Evolutionary conservation across 2,329 filamentous ascomycete genomes (phyloP), one percentile per base, ranked within the genome.

Genomic region (Pleurostoma richardsiae): DNA sequence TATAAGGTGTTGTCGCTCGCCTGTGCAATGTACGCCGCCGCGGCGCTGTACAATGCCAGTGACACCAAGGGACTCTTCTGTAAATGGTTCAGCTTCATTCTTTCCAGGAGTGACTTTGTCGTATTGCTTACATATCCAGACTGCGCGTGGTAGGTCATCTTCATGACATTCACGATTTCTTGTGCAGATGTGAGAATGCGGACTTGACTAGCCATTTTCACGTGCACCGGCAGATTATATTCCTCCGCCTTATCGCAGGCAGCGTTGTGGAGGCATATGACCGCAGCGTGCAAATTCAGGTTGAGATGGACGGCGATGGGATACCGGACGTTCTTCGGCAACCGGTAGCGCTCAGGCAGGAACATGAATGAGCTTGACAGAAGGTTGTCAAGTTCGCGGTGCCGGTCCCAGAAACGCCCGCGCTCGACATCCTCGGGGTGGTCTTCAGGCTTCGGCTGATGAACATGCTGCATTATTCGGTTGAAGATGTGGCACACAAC

Each of bases 181-280:
- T 88, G 84, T 0, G 91, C 90, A 10, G 92, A 86, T 30, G 88
- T 85, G 42, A 86, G 79, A 53, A 90, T 84, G 44, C 90, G 79
- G 29, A 82, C 74, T 54, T 88, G 82, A 58, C 88, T 91, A 47
- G 85, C 79, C 10, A 82, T 79, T 47, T 83, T 82, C 29, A 94
- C 76, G 30, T 76, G 73, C 1, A 76, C 70, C 0, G 83, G 76
- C 45, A 95, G 67, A 3, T 79, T 76, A 59, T 91, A 76, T 57
- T 83, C 85, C 46, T 90, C 85, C 1, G 86, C 86, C 59, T 88
- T 91, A 66, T 91, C 89, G 6, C 94, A 83, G 2, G 91, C 90
- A 1, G 89, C 88, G 64, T 95, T 89, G 59, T 96, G 91, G 4
- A 96, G 73, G 61, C 89, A 95, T 45, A 96, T 96, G 6, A 87